Conservation (phyloP, 1,284 basidiomycete species). For the Sanghuangporus baumii region DNA sequence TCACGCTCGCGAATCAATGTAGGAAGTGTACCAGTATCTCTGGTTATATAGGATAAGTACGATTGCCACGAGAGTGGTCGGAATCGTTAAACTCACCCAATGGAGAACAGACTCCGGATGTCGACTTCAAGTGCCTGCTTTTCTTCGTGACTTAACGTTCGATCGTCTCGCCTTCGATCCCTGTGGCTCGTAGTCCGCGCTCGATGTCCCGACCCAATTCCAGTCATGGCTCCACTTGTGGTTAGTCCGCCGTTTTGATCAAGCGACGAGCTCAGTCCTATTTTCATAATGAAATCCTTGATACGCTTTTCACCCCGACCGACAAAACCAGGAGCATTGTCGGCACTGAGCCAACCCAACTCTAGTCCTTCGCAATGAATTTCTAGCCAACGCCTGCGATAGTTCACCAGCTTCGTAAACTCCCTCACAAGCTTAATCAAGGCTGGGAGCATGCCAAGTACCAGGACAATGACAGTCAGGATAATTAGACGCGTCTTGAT, state of each 20-base stretch:
- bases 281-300: conserved; percentile 61
- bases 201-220: conserved; percentile 15
- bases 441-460: conserved; percentile 57
- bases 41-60: conserved; percentile 26
- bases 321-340: conserved; percentile 51
- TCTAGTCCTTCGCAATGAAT: conserved; percentile 62
- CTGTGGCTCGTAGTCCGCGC: conserved; percentile 5
- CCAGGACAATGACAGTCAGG: conserved; percentile 54
- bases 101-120: conserved; percentile 65
- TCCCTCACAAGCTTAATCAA: conserved; percentile 61
- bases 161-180: conserved; percentile 24
- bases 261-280: conserved; percentile 55
- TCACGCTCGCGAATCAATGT: conserved; percentile 67
- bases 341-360: conserved; percentile 66
- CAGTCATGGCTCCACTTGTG: conserved; percentile 13
- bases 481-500: conserved; percentile 59
- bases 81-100: conserved; percentile 45
- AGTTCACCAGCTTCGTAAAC: conserved; percentile 50
- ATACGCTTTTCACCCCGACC: conserved; percentile 69
- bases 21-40: conserved; percentile 62
- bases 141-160: conserved; percentile 37
- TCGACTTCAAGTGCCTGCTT: conserved; percentile 51
- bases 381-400: conserved; percentile 54
- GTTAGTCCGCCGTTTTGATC: conserved; percentile 26
- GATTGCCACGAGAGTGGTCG: conserved; percentile 1